A percentile compares a stretch with the other conserved stretches of the same genome.
Conservation (phyloP, 2,329 filamentous ascomycete species). For the Aspergillus proliferans region DNA sequence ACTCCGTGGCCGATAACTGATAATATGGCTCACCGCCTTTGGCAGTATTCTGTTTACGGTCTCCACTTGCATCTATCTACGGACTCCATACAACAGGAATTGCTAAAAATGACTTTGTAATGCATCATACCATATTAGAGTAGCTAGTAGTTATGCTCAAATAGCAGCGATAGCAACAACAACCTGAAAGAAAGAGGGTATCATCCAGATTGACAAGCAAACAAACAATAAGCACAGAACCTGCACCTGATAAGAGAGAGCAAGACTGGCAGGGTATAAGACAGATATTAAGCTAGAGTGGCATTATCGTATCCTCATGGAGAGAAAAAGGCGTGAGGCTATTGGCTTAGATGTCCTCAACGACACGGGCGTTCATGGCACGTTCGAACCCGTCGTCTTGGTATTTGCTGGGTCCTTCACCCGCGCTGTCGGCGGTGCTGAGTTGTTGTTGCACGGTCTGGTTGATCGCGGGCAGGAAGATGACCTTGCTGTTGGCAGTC, state of each 20-base stretch:
- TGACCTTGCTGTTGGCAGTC: conserved; percentile 79
- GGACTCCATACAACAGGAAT: too few relatives aligned
- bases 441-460: conserved; percentile 52
- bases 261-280: not conserved
- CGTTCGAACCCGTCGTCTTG: conserved; percentile 62
- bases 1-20: too few relatives aligned
- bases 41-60: too few relatives aligned
- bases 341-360: conserved; percentile 71
- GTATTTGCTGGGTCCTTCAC: conserved; percentile 52
- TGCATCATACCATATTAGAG: too few relatives aligned
- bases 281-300: conserved; percentile 10
- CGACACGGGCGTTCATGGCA: conserved; percentile 72
- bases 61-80: too few relatives aligned
- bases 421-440: conserved; percentile 44
- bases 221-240: conserved; percentile 9
- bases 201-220: conserved; percentile 17
- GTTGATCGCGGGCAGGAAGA: conserved; percentile 66
- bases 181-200: conserved; percentile 28
- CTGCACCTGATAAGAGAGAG: too few relatives aligned
- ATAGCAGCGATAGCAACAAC: not conserved
- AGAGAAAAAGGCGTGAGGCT: not conserved
- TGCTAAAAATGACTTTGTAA: too few relatives aligned
- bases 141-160: too few relatives aligned
- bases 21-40: too few relatives aligned
- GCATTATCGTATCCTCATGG: conserved; percentile 15